Evolutionary conservation across 495 filamentous ascomycete species (phyloP), one percentile per base, ranked within the genome.

Genomic region (Schizothecium vesticola): DNA sequence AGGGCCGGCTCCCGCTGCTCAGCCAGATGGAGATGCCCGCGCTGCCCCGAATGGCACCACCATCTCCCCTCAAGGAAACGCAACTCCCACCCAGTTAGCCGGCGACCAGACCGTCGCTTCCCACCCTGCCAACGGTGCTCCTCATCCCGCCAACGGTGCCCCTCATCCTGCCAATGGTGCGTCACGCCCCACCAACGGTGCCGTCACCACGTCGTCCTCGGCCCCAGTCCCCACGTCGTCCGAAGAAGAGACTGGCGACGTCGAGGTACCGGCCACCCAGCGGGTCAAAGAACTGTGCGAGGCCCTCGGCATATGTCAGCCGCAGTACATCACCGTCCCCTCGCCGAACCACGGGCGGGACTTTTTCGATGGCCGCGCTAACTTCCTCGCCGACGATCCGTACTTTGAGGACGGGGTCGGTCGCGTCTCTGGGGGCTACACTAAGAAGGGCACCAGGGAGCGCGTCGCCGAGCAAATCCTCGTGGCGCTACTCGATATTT

Each of bases 391-490:
- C 8, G 67, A 74, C 56, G 33, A 12, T 26, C 51, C 64, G 19
- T 31, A n/a, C 13, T 55, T 80, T 0, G 76, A 77, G 1, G 57
- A 59, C 22, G 67, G 23, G 5, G n/a, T 77, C 29, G 75, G 72
- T 5, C 31, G 57, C 4, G 76, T 80, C 22, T 25, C 65, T 3
- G 61, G 70, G 6, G 69, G 79, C 29, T 71, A 73, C 13, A 66
- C 71, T 8, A 74, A 64, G 66, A 74, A 69, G 57, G 29, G 55
- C 1, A 71, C 76, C 12, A 77, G 68, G 59, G 76, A 79, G 63
- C 68, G 29, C 65, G 69, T 80, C 9, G 80, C 77, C 3, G 74
- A 80, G 67, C 56, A 74, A 64, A 63, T 77, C 55, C 55, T 77
- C 10, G 63, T 13, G 23, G 70, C 67, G 63, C n/a, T 78, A 26